Base-by-base conservation (phyloP, 768 basidiomycete species). In the Hortiboletus flavorubellus region DNA sequence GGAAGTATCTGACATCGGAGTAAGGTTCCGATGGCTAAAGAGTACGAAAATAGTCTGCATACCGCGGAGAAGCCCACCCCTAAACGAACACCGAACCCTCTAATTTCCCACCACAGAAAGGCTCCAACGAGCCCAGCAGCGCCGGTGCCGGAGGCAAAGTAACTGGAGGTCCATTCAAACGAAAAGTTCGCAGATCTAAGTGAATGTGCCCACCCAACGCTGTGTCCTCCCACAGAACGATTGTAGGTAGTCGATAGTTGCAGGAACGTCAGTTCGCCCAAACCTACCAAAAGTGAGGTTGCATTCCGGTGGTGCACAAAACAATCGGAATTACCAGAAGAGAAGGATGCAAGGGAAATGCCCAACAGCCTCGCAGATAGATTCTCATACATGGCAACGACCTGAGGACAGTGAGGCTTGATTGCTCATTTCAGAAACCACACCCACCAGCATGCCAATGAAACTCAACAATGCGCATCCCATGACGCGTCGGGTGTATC, bases 131-230 rank as follows among this genome's bases (percentile, higher is more conserved):
- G 81, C 0, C 96, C 96, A 0, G 96, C 96, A 5, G 89, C 92
- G 2, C 96, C 96, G 0, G 96, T 98, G 0, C 96, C 96, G 9
- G 88, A 87, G 8, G 95, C 87, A 71, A 98, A 99, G 65, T 93
- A 97, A 5, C 89, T 90, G 41, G 3, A 35, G 8, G 11, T n/a
- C 12, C 5, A 1, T 34, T 43, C n/a, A 15, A 53, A 48, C 33
- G 8, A 34, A 44, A 18, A 5, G 4, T 15, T 31, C 1, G 16
- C n/a, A 11, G 7, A 35, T 21, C 1, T 0, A 14, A 47, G 14
- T 14, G 18, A 47, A 44, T 15, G 0, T 5, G 61, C 81, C 37
- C 65, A 89, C 87, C 96, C 93, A 11, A 99, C 82, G 38, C 90
- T 86, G 30, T 84, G 86, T 2, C 90, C 89, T 7, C 83, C 85